These are phyloP conservation scores for Phaeolepiota aurea DNA, from an alignment of 768 basidiomycete species.

Conservation along the genomic window DNA sequence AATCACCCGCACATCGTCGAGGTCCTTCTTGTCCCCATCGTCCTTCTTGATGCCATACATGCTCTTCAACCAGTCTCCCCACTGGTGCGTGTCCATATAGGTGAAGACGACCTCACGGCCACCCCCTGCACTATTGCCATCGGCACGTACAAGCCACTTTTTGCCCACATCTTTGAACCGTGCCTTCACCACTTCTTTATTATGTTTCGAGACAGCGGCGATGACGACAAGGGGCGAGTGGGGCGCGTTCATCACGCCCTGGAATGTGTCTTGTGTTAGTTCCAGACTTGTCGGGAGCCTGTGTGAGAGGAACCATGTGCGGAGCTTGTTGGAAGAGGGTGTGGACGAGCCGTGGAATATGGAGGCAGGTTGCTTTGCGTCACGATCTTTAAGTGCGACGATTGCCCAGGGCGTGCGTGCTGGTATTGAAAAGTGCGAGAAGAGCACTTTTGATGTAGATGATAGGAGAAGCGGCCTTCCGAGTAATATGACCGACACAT, in stretches of 20 bases:
- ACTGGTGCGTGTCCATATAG: slow-evolving; percentile 82
- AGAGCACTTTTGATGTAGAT: slow-evolving; percentile 27
- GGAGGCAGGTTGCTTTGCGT: slow-evolving; percentile 35
- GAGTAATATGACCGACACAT: slow-evolving; percentile 33
- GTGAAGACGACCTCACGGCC: slow-evolving; percentile 68
- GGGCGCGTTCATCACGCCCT: slow-evolving; percentile 77
- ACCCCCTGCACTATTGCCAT: slow-evolving; percentile 29
- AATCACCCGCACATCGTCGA: slow-evolving; percentile 45
- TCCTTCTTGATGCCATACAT: slow-evolving; percentile 66
- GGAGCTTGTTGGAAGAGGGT: slow-evolving; percentile 21
- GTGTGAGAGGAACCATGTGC: slow-evolving; percentile 56
- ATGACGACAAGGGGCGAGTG: slow-evolving; percentile 75
- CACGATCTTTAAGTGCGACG: slow-evolving; percentile 58
- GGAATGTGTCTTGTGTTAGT: slow-evolving; percentile 73
- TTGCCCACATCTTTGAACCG: slow-evolving; percentile 43
- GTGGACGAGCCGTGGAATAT: slow-evolving; percentile 25
- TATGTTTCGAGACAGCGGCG: slow-evolving; percentile 34
- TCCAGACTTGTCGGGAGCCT: slow-evolving; percentile 69
- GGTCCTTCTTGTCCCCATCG: slow-evolving; percentile 12
- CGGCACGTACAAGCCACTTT: slow-evolving; percentile 48
- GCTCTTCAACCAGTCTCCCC: slow-evolving; percentile 85
- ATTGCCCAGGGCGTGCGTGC: slow-evolving; percentile 46
- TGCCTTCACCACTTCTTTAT: slow-evolving; percentile 32
- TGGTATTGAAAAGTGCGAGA: slow-evolving; percentile 27
- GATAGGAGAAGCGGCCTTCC: slow-evolving; percentile 38